These are phyloP conservation scores for Blastomyces percursus DNA, from an alignment of 2,329 filamentous ascomycete species.

Conservation along the genomic window DNA sequence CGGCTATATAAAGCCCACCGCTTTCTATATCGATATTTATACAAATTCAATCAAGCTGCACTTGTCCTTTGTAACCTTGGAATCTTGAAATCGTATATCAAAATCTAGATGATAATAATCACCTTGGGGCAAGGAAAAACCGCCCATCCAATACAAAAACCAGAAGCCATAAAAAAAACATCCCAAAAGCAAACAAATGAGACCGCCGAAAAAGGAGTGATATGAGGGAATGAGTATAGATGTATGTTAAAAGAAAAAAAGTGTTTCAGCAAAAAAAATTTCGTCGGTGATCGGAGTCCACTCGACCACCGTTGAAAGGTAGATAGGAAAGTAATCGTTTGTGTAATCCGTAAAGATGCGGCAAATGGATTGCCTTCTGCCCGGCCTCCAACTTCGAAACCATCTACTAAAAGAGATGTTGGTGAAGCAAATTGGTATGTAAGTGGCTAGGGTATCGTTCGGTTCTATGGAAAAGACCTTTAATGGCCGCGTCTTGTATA, in stretches of 20 bases:
- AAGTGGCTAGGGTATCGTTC: not conserved
- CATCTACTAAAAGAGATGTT: not conserved
- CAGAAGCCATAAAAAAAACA: not conserved
- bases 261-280: not conserved
- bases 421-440: not conserved
- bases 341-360: not conserved
- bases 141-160: not conserved
- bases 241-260: too few species aligned
- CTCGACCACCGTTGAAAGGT: not conserved
- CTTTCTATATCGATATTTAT: not conserved
- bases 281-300: not conserved
- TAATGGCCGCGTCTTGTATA: not conserved
- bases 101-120: not conserved
- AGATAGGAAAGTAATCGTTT: not conserved
- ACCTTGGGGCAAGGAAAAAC: not conserved
- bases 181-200: not conserved
- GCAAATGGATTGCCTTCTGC: not conserved
- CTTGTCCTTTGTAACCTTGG: not conserved
- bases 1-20: not conserved
- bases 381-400: not conserved
- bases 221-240: not conserved
- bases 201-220: not conserved
- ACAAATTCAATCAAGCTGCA: not conserved
- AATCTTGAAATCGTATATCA: not conserved
- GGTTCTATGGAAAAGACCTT: not conserved